These are phyloP conservation scores for Neurospora sublineolata DNA, from an alignment of 495 filamentous ascomycete species.

Conservation along the genomic window DNA sequence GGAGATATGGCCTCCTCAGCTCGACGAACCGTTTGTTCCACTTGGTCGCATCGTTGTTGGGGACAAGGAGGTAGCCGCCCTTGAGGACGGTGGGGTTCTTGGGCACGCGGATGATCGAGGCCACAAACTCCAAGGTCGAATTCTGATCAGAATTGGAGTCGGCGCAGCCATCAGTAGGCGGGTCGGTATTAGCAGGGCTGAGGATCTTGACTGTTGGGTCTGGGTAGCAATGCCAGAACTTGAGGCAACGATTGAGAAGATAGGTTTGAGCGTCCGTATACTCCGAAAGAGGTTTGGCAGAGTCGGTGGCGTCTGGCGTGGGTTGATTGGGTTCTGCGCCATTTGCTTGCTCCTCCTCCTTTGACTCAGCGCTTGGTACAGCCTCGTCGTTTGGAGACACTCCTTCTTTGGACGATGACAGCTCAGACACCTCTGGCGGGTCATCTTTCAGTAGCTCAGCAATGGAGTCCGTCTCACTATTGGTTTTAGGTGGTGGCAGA, in stretches of 20 bases:
- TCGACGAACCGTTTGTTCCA: conserved; percentile 93
- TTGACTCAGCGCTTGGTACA: background rate
- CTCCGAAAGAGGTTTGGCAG: conserved; percentile 13
- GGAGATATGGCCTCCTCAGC: conserved; percentile 81
- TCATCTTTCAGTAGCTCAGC: conserved; percentile 36
- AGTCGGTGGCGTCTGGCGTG: background rate
- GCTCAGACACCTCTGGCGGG: conserved; percentile 23
- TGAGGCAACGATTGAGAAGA: conserved; percentile 59
- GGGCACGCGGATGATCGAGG: conserved; percentile 56
- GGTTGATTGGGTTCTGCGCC: background rate
- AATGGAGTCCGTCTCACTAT: conserved; percentile 27
- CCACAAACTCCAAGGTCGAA: conserved; percentile 44
- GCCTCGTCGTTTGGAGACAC: background rate
- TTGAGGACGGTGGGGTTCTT: conserved; percentile 70
- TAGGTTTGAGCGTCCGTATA: conserved; percentile 42
- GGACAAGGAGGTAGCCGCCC: conserved; percentile 72
- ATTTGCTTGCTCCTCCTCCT: background rate
- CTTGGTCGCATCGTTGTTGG: conserved; percentile 56
- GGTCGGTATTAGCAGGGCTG: conserved; percentile 61
- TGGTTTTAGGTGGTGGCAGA: conserved; percentile 9
- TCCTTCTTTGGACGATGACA: background rate
- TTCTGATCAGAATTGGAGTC: conserved; percentile 6
- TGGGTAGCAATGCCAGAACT: conserved; percentile 67
- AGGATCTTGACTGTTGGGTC: conserved; percentile 65
- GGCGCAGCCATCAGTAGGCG: conserved; percentile 54